Base-by-base conservation (phyloP, 768 basidiomycete genomes). In the Podaxis sp. region DNA sequence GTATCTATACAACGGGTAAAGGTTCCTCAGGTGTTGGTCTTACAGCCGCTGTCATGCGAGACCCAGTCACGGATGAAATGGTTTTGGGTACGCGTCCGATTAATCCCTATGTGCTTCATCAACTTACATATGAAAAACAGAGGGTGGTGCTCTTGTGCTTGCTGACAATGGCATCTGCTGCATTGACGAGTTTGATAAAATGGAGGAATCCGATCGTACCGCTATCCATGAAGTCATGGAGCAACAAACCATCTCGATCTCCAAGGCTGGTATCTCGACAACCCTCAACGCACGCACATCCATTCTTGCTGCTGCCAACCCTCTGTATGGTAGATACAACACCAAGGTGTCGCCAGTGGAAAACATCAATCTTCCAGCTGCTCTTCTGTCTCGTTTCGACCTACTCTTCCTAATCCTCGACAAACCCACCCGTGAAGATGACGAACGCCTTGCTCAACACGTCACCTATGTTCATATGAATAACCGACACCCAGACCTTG, bases 211-310 rank as follows among this genome's bases (percentile, higher is more conserved):
- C 0, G 97, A 99, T 74, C 83, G 97, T 67, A 99, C 97, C 2
- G 94, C 97, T 13, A 99, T 99, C 65, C 97, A 99, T 78, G 97
- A 99, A 83, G 97, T 99, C 64, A 99, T 99, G 97, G 96, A 99
- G 77, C 97, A 99, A 75, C 97, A 99, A 77, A 99, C 97, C 0
- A 98, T 99, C 61, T 99, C 96, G 2, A 99, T 99, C 66, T 97
- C 97, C 48, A 99, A 99, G 76, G 97, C 97, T 4, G 97, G 97
- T 24, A 99, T 99, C 72, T 96, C 96, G 8, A 99, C 97, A 7
- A 99, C 97, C 1, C 82, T 99, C 52, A 99, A 99, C 70, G 97
- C 97, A 26, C 89, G 97, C 56, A 96, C 96, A 1, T 99, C 97
- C 7, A 93, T 99, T 71, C 86, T 99, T 13, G 97, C 97, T 2